Base-by-base conservation (phyloP, 805 yeast species). In the Saccharomyces paradoxus region DNA sequence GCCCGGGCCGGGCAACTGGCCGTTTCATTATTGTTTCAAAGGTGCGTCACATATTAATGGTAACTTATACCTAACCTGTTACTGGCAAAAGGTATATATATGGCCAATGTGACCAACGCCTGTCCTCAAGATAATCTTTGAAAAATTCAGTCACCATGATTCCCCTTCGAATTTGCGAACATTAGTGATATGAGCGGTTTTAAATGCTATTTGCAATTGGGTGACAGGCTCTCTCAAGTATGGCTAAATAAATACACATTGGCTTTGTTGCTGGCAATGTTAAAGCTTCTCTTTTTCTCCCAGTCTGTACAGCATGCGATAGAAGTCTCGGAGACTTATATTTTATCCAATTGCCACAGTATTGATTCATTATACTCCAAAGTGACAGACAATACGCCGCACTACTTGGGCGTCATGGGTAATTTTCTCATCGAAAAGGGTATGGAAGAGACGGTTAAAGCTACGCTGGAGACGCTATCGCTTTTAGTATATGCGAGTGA, bases 231-330 rank as follows among this genome's bases (percentile, higher is more conserved):
- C 6, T 77, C 87, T 3, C 94, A 87, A 62, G 67, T 80, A 8
- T 82, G 87, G 81, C 63, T 87, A 22, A 87, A 89, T 63, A 78
- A 81, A 55, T 81, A 80, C 63, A 78, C 95, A 0, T 55, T 90
- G 0, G 63, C 81, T 1, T 55, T 84, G 13, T 59, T 81, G 0
- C 66, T 92, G 1, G 73, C 86, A 9, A 71, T 83, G 1, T 58
- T 87, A 3, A 89, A 89, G 62, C 61, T 91, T 2, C 60, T 74
- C 2, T 64, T 90, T 1, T 87, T 90, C 61, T 71, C 77, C 21
- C 64, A 58, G 4, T 73, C 86, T 0, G 61, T 89, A 1, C 51
- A 64, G 13, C 56, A 72, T 9, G 74, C 81, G 0, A 60, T 87
- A 2, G 59, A 63, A 8, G 65, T 71, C 10, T 74, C 82, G 3